Evolutionary conservation across 257 asterid genomes (phyloP), one percentile per base, ranked within the genome.

Genomic region (Nicotiana noctiflora): DNA sequence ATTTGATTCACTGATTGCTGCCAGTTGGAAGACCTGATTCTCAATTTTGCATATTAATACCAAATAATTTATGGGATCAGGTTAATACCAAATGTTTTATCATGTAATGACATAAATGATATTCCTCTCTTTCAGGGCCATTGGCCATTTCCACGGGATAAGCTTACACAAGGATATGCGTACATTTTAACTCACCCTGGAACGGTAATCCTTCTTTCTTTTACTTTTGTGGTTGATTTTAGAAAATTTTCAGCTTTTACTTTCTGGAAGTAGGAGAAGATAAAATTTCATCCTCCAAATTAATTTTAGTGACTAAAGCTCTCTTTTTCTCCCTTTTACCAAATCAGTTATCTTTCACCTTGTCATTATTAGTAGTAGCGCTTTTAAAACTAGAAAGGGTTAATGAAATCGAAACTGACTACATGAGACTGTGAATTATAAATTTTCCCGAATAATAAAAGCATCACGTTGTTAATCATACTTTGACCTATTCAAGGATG

Each of bases 101-200:
- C 72, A 53, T 52, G 49, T 11, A 59, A 37, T 19, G 57, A 19
- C 66, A 14, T 31, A 63, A 79, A 65, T 10, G 51, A 46, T 77
- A 34, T 60, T 53, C 61, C 59, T 55, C 53, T 67, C 9, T 83
- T 82, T 77, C 88, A 89, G 93, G 93, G 93, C 53, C 93, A 89
- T 80, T 89, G 93, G 93, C 91, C 89, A 85, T 89, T 89, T 79
- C 93, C 93, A 7, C 79, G 91, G 70, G 91, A 85, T 76, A 89
- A 89, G 85, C 90, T 86, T 53, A 65, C 80, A 4, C 93, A 89
- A 82, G 93, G 93, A 85, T 89, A 89, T 59, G 91, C 93, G 0
- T 89, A 89, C 75, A 88, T 89, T 66, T 82, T 89, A 84, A 86
- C 93, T 19, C 93, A 89, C 79, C 93, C 93, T 2, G 93, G 93